These are phyloP conservation scores for Fusarium penzigii DNA, from an alignment of 2,329 filamentous ascomycete species.

Conservation along the genomic window DNA sequence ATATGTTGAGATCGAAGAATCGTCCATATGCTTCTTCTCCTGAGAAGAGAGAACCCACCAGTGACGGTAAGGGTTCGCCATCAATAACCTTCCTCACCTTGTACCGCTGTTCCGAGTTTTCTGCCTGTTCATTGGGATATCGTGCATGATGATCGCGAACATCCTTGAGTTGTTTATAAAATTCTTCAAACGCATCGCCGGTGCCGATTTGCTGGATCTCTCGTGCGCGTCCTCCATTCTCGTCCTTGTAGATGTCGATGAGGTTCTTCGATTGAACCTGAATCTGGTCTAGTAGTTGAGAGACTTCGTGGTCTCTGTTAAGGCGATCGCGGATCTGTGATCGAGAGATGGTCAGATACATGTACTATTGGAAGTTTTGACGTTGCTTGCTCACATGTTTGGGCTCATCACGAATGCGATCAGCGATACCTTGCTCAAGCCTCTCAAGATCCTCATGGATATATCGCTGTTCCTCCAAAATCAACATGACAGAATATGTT, in stretches of 20 bases:
- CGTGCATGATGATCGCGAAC: constrained; percentile 86
- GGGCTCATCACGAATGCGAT: constrained; percentile 85
- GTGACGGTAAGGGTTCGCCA: constrained; percentile 62
- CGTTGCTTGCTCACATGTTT: constrained; percentile 65
- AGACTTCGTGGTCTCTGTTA: constrained; percentile 88
- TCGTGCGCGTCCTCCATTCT: constrained; percentile 66
- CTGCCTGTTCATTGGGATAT: constrained; percentile 92
- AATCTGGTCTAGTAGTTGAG: constrained; percentile 83
- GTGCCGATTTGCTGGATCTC: constrained; percentile 84
- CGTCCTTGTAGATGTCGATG: constrained; percentile 81
- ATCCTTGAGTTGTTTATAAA: constrained; percentile 79
- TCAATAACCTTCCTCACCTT: constrained; percentile 66
- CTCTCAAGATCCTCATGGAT: constrained; percentile 96
- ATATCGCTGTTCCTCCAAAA: constrained; percentile 90
- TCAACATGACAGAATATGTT: constrained; percentile 60
- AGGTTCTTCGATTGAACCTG: constrained; percentile 81
- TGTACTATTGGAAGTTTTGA: neutral
- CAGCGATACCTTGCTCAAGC: constrained; percentile 88
- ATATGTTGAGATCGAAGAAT: constrained; percentile 83
- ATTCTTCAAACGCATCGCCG: constrained; percentile 86
- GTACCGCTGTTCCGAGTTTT: constrained; percentile 93
- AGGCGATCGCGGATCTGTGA: constrained; percentile 81
- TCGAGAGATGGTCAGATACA: constrained; percentile 23
- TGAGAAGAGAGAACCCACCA: constrained; percentile 90
- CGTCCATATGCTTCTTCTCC: constrained; percentile 93